These are phyloP conservation scores for Recurvomyces mirabilis DNA, from an alignment of 495 filamentous ascomycete species.

Conservation along the genomic window DNA sequence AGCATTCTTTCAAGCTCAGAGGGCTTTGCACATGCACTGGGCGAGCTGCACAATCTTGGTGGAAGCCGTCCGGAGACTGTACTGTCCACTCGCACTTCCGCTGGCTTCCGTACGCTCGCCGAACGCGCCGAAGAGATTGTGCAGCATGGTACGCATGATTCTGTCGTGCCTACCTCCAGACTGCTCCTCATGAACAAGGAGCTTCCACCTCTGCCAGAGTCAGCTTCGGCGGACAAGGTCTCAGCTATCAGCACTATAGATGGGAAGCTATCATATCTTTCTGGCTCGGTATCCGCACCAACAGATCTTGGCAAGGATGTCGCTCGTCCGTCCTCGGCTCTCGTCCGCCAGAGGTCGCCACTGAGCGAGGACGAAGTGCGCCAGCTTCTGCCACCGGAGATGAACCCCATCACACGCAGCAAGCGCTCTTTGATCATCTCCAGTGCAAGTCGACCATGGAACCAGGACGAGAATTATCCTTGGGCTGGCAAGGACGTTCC, in stretches of 20 bases:
- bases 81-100: slow-evolving; percentile 18
- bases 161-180: slow-evolving; percentile 5
- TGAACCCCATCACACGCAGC: slow-evolving; percentile 19
- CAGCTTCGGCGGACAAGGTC: slow-evolving; percentile 11
- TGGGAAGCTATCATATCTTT: slow-evolving; percentile 12
- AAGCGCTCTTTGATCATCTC: slow-evolving; percentile 19
- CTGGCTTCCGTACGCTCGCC: slow-evolving; percentile 21
- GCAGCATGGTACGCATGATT: slow-evolving; percentile 20
- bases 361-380: slow-evolving; percentile 15
- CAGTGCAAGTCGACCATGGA: slow-evolving; percentile 27
- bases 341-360: slow-evolving; percentile 11
- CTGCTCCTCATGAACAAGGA: slow-evolving; percentile 15
- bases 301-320: slow-evolving; percentile 9
- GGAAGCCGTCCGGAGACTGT: slow-evolving; percentile 13
- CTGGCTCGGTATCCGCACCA: slow-evolving; percentile 19
- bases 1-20: slow-evolving; percentile 20
- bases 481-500: slow-evolving; percentile 23
- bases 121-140: slow-evolving; percentile 23
- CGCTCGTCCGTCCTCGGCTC: slow-evolving; percentile 11
- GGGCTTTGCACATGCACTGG: slow-evolving; percentile 23
- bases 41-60: no score
- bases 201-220: slow-evolving; percentile 20
- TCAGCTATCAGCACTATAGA: slow-evolving; percentile 11
- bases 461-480: slow-evolving; percentile 31
- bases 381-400: slow-evolving; percentile 19